Conservation (phyloP, 371 early-diverging fungal genomes). For the Zopfochytrium polystomum region DNA sequence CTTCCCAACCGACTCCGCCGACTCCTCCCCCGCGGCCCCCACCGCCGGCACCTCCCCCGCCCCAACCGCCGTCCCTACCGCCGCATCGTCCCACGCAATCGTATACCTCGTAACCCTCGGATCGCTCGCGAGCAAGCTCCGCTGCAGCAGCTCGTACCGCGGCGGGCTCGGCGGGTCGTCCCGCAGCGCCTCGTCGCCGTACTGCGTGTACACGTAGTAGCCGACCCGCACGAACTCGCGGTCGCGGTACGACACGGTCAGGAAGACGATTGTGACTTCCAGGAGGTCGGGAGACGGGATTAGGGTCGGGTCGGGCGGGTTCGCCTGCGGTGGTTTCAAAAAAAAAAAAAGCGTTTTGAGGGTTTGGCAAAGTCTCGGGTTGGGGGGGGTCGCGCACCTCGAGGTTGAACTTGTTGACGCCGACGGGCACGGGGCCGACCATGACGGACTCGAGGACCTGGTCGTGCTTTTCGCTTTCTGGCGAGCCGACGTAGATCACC, state of each 20-base stretch:
- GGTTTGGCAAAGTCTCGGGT: conserved; percentile 1
- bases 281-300: conserved; percentile 77
- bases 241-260: conserved; percentile 83
- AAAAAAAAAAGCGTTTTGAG: not conserved
- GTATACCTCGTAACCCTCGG: conserved; percentile 88
- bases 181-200: conserved; percentile 69
- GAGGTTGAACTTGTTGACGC: conserved; percentile 89
- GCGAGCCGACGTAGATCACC: conserved; percentile 90
- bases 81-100: conserved; percentile 65
- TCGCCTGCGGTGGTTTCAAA: conserved; percentile 50
- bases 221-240: conserved; percentile 94
- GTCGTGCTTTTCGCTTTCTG: conserved; percentile 77
- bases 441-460: conserved; percentile 91
- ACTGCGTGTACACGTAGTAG: conserved; percentile 94
- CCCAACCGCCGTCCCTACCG: no score
- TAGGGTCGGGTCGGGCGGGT: conserved; percentile 65
- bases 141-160: conserved; percentile 66
- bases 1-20: not conserved
- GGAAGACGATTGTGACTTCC: conserved; percentile 85
- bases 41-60: no score
- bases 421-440: conserved; percentile 97
- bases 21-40: no score
- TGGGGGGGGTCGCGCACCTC: no score
- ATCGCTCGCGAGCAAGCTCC: conserved; percentile 87
- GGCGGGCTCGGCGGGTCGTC: conserved; percentile 66